Base-by-base conservation (phyloP, 345 rosid species). In the Boechera retrofracta region DNA sequence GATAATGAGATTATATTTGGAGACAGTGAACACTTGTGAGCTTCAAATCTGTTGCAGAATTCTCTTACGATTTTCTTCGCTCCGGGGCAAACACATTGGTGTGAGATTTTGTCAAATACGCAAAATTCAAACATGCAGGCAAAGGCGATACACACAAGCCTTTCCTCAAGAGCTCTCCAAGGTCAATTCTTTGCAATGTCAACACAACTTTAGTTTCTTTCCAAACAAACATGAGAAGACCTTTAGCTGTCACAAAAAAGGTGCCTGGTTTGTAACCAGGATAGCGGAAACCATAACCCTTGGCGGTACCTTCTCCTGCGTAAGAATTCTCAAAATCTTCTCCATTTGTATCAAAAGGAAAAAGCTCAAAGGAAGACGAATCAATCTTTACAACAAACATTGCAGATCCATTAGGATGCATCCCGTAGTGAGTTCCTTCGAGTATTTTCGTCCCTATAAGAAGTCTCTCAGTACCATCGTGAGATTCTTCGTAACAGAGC, bases 271-370 rank as follows among this genome's bases (percentile, higher is more conserved):
- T 93, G 68, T 91, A 84, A 42, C 94, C 93, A 3, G 97, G 94
- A 86, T 91, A 93, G 38, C 98, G 80, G 74, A 93, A 93, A 58
- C 97, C 98, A 77, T 93, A 93, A 28, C 97, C 95, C 56, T 93
- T 87, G 8, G 97, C 92, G 56, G 90, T 91, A 52, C 96, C 97
- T 74, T 87, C 91, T 62, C 98, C 95, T n/a, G 52, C 32, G 66
- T 83, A 93, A 69, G 89, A 87, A 68, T 87, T 70, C 60, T 82
- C 81, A 35, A 69, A 66, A 28, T 86, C 83, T 66, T 85, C 85
- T 70, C 85, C 89, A 80, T 86, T 90, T 76, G 58, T 76, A 67
- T 84, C 89, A 87, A 89, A 85, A 54, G 97, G 97, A 84, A 93
- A 93, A 8, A 69, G 63, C 64, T 91, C 93, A 44, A 53, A 36